Evolutionary conservation across 495 filamentous ascomycete genomes (phyloP), one percentile per base, ranked within the genome.

Genomic region (Daldinia caldariorum): DNA sequence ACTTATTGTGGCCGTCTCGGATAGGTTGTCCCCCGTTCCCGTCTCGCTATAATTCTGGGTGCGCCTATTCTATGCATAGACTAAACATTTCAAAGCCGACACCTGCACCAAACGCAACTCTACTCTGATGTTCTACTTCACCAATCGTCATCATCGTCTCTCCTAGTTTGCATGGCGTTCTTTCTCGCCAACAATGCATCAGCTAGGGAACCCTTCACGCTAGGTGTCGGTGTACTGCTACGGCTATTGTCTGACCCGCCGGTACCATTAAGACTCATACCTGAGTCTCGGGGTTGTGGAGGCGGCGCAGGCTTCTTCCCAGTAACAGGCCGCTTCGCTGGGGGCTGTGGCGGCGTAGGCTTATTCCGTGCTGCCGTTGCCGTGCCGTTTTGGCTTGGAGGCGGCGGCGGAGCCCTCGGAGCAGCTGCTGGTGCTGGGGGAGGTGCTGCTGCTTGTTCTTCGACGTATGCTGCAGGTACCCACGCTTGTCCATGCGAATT

Each of bases 401-500:
- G 80, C 1, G 79, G 86, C 54, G 88, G 85, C 2, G 87, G 83
- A 26, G 81, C 77, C 7, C 85, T 76, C 4, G 88, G 85, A 9
- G 88, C 85, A 0, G 85, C 83, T 1, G 91, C 89, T 9, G 83
- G 78, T 5, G 88, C 86, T 8, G 88, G 85, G 1, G 89, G 20
- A 31, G 55, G 85, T 35, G 89, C 83, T 0, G 85, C 78, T 37
- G 86, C 77, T 70, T 91, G 87, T 80, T 97, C 93, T 76, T 97
- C 89, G 6, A 99, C 89, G 73, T 98, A 99, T 35, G 94, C 91
- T 22, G 94, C 91, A 0, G 95, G 95, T 0, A 94, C 89, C 95
- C 95, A 99, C 43, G 93, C 96, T 80, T 96, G 90, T 18, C 85
- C 85, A 6, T 81, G 82, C 2, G 83, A 79, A 64, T 88, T 89